Evolutionary conservation across 495 filamentous ascomycete genomes (phyloP).

Genomic region (Jackrogersella minutella): DNA sequence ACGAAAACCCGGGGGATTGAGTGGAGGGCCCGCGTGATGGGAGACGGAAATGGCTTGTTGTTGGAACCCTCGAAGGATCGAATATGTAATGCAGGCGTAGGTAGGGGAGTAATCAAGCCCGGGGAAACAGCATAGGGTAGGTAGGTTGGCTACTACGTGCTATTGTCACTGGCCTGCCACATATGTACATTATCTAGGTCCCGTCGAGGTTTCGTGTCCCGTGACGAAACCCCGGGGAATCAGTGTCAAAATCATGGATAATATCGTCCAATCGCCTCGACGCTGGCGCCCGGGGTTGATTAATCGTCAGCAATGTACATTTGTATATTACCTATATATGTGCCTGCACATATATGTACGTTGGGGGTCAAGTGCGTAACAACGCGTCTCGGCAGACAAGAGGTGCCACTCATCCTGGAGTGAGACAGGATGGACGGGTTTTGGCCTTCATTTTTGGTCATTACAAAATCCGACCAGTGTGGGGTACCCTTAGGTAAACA

Average conservation of each 20-base stretch:
- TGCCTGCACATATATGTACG: slow-evolving; percentile 4
- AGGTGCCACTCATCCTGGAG: neutral
- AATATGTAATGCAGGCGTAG: slow-evolving; percentile 1
- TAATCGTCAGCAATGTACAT: slow-evolving; percentile 6
- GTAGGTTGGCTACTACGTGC: neutral
- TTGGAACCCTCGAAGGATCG: neutral
- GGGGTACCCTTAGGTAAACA: neutral
- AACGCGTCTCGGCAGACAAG: neutral
- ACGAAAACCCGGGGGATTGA: neutral
- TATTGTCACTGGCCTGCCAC: neutral
- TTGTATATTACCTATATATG: too few relatives aligned
- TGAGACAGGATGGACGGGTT: neutral
- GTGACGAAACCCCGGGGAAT: slow-evolving; percentile 2
- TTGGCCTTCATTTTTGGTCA: neutral
- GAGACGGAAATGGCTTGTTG: neutral
- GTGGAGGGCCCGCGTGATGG: neutral
- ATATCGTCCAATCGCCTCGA: slow-evolving; percentile 7
- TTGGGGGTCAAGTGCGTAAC: slow-evolving; percentile 20
- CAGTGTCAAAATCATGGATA: neutral
- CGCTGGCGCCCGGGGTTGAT: slow-evolving; percentile 16
- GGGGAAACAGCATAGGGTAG: neutral
- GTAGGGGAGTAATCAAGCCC: slow-evolving; percentile 6
- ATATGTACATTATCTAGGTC: neutral
- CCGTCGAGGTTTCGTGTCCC: slow-evolving; percentile 1
- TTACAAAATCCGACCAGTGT: neutral